Conservation (phyloP, 495 filamentous ascomycete genomes). For the Penicillium egyptiacum region DNA sequence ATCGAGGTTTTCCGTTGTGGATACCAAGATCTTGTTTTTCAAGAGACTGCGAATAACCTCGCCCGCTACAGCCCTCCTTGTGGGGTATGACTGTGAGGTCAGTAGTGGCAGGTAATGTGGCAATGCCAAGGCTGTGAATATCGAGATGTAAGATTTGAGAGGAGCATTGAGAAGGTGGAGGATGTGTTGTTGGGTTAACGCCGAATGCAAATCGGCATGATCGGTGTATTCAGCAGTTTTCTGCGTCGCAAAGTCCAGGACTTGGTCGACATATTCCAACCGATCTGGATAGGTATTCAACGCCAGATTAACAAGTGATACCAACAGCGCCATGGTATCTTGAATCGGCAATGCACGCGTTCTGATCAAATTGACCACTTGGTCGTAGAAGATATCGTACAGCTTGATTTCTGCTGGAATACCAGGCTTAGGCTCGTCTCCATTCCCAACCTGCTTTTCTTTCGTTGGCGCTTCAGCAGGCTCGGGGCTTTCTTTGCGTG, state of each 20-base stretch:
- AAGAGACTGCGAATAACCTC: constrained; percentile 79
- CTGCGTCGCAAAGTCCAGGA: constrained; percentile 81
- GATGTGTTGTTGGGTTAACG: constrained; percentile 81
- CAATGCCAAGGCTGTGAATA: constrained; percentile 89
- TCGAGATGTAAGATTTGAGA: constrained; percentile 82
- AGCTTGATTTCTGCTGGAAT: constrained; percentile 84
- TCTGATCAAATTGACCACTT: constrained; percentile 89
- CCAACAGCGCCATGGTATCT: constrained; percentile 88
- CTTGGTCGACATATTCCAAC: constrained; percentile 93
- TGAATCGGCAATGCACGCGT: constrained; percentile 88
- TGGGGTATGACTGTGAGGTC: constrained; percentile 90
- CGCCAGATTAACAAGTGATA: constrained; percentile 88
- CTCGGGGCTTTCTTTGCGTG: constrained; percentile 27
- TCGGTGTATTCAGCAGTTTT: constrained; percentile 90
- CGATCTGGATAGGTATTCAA: constrained; percentile 92
- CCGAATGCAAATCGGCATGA: constrained; percentile 89
- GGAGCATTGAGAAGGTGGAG: constrained; percentile 85
- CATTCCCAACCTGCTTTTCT: constrained; percentile 23
- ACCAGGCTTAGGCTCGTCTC: constrained; percentile 49
- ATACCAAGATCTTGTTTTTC: constrained; percentile 74
- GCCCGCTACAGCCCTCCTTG: constrained; percentile 83
- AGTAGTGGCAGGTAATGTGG: constrained; percentile 89
- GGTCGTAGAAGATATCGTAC: constrained; percentile 97
- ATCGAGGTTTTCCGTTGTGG: constrained; percentile 75
- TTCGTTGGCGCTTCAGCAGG: constrained; percentile 13